Base-by-base conservation (phyloP, 768 basidiomycete genomes). In the Russula sp. region DNA sequence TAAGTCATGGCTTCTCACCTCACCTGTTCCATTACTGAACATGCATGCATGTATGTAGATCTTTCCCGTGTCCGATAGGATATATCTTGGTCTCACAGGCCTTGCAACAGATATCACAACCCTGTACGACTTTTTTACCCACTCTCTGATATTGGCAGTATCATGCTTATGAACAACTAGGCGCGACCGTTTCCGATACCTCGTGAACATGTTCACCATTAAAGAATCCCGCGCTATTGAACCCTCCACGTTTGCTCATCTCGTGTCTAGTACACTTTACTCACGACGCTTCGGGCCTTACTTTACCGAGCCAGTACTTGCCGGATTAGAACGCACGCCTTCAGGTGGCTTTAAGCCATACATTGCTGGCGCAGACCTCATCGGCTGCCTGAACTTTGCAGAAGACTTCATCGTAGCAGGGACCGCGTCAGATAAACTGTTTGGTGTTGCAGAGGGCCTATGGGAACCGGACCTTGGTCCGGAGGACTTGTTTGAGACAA, bases 191-290 rank as follows among this genome's bases (percentile, higher is more conserved):
- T 89, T 98, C 73, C 87, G 97, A 59, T 95, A 89, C 78, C 84
- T 94, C 69, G 89, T 96, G 63, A 99, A 99, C 80, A 95, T 98
- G 92, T 98, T 98, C 78, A 91, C 92, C 36, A 98, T 99, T 82
- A 99, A 99, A 77, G 96, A 99, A 76, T 96, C 97, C 73, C 86
- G 96, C 67, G 89, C 96, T 72, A 97, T 99, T 71, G 88, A 92
- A 69, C 97, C 97, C 50, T 88, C 94, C 79, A 93, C 94, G 8
- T 98, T 98, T 76, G 90, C 94, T 30, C 94, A 94, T 72, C 87
- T 99, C 67, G 89, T 98, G 65, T 93, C 92, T 49, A 94, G 92
- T 58, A 96, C 95, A 24, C 83, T 99, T 18, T 99, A 98, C 75
- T 94, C 98, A 76, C 86, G 85, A 73, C 86, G 97, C 75, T 99